A percentile compares a stretch with the other conserved stretches of the same genome.
phyloP scores from a whole-genome alignment of 306 rosid species.

The Lupinus albus region DNA sequence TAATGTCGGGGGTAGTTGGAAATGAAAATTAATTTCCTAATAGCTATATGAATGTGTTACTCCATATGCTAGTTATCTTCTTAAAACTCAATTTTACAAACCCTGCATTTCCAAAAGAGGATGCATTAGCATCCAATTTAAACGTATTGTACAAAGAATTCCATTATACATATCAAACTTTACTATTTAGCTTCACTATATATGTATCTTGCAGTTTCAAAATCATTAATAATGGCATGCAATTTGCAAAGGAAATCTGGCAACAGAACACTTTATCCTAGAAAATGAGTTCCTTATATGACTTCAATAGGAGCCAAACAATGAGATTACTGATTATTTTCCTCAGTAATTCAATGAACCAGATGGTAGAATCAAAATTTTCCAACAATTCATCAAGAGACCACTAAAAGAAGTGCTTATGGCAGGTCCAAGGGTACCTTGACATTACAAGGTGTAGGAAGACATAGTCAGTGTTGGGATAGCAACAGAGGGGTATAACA shows the following conservation, averaged over 20 bases:
- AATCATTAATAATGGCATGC: neutral
- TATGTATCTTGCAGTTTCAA: neutral
- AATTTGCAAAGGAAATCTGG: neutral
- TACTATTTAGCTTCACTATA: neutral
- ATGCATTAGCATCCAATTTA: neutral
- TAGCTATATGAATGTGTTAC: no score
- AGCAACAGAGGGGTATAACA: neutral
- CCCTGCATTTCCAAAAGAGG: neutral
- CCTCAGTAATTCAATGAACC: neutral
- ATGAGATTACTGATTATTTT: neutral
- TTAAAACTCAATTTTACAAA: neutral
- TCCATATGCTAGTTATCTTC: neutral
- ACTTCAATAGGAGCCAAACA: neutral
- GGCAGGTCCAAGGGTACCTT: neutral
- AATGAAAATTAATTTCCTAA: no score
- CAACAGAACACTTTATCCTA: neutral
- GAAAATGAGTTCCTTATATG: neutral
- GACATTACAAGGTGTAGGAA: neutral
- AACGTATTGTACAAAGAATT: neutral
- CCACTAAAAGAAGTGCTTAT: neutral
- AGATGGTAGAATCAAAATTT: neutral
- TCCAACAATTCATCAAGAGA: neutral
- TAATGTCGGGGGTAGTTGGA: no score
- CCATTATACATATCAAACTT: neutral
- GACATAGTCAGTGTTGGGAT: neutral